A percentile compares a stretch with the other conserved stretches of the same genome.
Conservation (phyloP, 345 rosid genomes). For the Lenwebbia sp. region DNA sequence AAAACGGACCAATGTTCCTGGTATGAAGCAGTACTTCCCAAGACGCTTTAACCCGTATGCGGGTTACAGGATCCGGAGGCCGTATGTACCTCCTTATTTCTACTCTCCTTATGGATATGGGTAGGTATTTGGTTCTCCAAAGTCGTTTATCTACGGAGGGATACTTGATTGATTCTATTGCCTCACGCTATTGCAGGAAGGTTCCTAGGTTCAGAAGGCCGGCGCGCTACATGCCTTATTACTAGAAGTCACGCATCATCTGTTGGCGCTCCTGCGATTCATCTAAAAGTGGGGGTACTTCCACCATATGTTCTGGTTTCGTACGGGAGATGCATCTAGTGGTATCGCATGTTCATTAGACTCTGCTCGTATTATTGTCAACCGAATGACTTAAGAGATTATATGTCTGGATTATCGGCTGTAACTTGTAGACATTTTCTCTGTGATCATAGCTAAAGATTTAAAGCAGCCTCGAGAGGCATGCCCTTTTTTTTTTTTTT, state of each 20-base stretch:
- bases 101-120: conserved; percentile 89
- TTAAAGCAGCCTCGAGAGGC: neutral
- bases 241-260: conserved; percentile 18
- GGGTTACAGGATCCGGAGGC: conserved; percentile 64
- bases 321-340: neutral
- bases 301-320: neutral
- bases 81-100: conserved; percentile 66
- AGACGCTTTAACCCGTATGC: conserved; percentile 66
- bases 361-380: neutral
- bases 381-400: neutral
- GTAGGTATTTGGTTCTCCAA: conserved; percentile 18
- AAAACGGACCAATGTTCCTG: conserved; percentile 93
- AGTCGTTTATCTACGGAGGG: neutral
- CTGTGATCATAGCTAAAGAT: neutral
- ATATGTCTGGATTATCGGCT: neutral
- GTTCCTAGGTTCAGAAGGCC: conserved; percentile 83
- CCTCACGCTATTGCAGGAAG: conserved; percentile 49
- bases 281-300: neutral
- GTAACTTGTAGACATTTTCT: neutral
- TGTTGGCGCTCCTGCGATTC: neutral
- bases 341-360: neutral
- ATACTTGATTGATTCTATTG: neutral
- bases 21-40: conserved; percentile 79
- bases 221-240: conserved; percentile 88
- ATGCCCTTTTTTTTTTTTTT: neutral